These are phyloP conservation scores for Fragosphaeria purpurea DNA, from an alignment of 2,329 filamentous ascomycete species.

Conservation along the genomic window DNA sequence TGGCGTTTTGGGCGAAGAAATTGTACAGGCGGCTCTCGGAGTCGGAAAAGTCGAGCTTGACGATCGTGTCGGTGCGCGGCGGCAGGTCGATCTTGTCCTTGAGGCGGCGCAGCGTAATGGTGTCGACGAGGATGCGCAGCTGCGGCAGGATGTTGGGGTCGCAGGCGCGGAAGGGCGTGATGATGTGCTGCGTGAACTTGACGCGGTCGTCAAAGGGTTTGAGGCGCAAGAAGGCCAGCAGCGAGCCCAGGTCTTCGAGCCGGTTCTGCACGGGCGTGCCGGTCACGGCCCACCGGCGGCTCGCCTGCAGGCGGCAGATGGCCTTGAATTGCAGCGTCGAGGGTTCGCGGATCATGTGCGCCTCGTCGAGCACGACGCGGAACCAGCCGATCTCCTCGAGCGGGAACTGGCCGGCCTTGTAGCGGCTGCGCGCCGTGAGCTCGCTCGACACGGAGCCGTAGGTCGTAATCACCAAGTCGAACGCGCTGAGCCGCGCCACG, in stretches of 20 bases:
- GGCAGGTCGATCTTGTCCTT: slow-evolving; percentile 88
- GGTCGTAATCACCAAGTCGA: slow-evolving; percentile 83
- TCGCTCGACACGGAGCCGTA: slow-evolving; percentile 84
- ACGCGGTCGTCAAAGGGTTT: slow-evolving; percentile 72
- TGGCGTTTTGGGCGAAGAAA: slow-evolving; percentile 71
- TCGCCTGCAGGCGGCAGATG: slow-evolving; percentile 67
- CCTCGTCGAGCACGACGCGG: slow-evolving; percentile 86
- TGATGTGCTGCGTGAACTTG: slow-evolving; percentile 70
- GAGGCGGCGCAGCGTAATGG: slow-evolving; percentile 81
- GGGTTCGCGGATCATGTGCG: slow-evolving; percentile 85
- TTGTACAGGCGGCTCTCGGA: slow-evolving; percentile 73
- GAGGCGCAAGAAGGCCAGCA: slow-evolving; percentile 76
- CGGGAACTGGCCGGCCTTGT: slow-evolving; percentile 51
- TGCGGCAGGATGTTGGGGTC: slow-evolving; percentile 77
- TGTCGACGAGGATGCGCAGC: slow-evolving; percentile 80
- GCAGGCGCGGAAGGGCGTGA: slow-evolving; percentile 76
- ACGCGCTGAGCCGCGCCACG: slow-evolving; percentile 55
- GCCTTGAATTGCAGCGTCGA: slow-evolving; percentile 74
- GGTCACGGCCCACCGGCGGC: slow-evolving; percentile 91
- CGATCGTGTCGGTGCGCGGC: slow-evolving; percentile 58
- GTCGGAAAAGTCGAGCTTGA: slow-evolving; percentile 63
- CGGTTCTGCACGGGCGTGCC: slow-evolving; percentile 93
- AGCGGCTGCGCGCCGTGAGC: slow-evolving; percentile 51
- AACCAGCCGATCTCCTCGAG: slow-evolving; percentile 82
- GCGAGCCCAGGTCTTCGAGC: slow-evolving; percentile 76